A percentile compares a stretch with the other conserved stretches of the same genome.
Conservation (phyloP, 169 alveolate genomes). For the Plasmodium inui region DNA sequence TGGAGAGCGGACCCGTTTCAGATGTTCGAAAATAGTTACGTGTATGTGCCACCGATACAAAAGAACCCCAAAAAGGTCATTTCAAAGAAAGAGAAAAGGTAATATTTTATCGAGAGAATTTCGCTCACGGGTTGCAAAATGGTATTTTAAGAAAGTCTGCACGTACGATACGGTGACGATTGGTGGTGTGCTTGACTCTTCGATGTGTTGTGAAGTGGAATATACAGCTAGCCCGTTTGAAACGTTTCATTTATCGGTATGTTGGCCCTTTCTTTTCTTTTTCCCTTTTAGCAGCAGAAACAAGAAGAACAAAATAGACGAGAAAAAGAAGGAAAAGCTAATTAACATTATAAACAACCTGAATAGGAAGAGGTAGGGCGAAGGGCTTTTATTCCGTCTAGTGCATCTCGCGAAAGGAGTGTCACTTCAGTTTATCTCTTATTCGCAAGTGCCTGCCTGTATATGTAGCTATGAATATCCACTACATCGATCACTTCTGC, state of each 20-base stretch:
- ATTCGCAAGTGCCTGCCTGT: not conserved
- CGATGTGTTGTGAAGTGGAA: not conserved
- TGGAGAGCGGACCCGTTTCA: conserved; percentile 76
- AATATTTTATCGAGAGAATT: not conserved
- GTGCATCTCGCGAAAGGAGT: not conserved
- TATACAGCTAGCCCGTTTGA: not conserved
- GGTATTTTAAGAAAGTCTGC: not conserved
- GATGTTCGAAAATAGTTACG: conserved; percentile 60
- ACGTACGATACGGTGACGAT: not conserved
- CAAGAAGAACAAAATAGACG: conserved; percentile 43
- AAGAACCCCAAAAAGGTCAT: conserved; percentile 18
- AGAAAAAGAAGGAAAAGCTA: conserved; percentile 50
- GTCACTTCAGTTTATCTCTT: not conserved
- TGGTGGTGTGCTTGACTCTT: not conserved
- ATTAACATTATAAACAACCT: conserved; percentile 39
- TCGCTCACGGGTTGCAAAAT: not conserved
- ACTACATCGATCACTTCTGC: not conserved
- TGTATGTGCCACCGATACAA: conserved; percentile 57
- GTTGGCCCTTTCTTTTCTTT: not conserved
- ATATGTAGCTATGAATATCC: not conserved
- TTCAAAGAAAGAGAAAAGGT: conserved; percentile 20
- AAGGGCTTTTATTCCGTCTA: not conserved
- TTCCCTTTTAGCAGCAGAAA: conserved; percentile 5
- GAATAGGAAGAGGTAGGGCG: conserved; percentile 48
- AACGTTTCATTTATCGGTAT: not conserved